Conservation (phyloP, 192 early-diverging fungal species). For the Neocallimastix lanati region DNA sequence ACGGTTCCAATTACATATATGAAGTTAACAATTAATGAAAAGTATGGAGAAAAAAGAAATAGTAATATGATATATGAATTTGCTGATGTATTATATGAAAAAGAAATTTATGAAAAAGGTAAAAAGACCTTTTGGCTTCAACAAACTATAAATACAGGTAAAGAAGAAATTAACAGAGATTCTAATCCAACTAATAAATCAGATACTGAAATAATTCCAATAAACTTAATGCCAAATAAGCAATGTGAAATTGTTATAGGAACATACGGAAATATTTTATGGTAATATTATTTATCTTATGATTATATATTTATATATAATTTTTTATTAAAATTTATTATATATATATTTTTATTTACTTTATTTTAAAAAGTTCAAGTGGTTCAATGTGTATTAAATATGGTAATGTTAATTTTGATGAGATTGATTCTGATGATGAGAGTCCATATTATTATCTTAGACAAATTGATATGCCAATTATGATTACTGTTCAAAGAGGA, state of each 20-base stretch:
- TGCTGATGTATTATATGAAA: slow-evolving; percentile 55
- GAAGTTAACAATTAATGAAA: slow-evolving; percentile 20
- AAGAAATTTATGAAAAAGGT: slow-evolving; percentile 44
- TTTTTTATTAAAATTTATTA: too few relatives aligned
- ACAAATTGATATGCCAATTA: not conserved
- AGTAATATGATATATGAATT: slow-evolving; percentile 7
- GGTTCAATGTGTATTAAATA: not conserved
- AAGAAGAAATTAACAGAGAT: slow-evolving; percentile 3
- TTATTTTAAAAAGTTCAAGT: not conserved
- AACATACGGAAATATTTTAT: not conserved
- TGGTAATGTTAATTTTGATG: not conserved
- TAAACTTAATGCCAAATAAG: not conserved
- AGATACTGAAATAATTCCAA: not conserved
- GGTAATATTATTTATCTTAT: too few relatives aligned
- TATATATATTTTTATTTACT: too few relatives aligned
- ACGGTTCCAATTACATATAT: slow-evolving; percentile 50
- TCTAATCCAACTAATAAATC: not conserved
- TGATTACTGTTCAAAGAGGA: not conserved
- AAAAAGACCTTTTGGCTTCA: slow-evolving; percentile 22
- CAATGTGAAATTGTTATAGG: not conserved
- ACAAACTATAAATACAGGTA: not conserved
- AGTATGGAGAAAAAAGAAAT: not conserved
- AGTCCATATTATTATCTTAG: not conserved
- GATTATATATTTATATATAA: too few relatives aligned
- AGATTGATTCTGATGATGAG: not conserved